Conservation (phyloP, 2,329 filamentous ascomycete genomes). For the Chrysoporthe cubensis region DNA sequence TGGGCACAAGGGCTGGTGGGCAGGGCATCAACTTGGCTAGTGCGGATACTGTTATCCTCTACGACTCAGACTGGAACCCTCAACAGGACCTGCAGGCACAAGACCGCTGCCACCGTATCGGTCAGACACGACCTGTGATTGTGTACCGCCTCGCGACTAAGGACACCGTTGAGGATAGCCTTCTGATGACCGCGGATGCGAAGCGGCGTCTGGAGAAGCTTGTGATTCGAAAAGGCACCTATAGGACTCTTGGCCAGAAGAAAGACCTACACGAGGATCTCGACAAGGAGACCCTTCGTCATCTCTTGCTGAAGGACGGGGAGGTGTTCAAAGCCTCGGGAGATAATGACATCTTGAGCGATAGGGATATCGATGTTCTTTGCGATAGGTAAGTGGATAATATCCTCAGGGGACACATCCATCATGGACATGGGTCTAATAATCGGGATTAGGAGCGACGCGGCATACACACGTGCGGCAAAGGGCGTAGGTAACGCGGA, state of each 20-base stretch:
- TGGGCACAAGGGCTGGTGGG: constrained; percentile 89
- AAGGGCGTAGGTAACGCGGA: constrained; percentile 75
- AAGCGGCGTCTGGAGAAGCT: constrained; percentile 93
- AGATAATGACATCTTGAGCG: constrained; percentile 69
- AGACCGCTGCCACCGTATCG: constrained; percentile 92
- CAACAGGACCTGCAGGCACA: constrained; percentile 97
- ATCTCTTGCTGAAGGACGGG: constrained; percentile 73
- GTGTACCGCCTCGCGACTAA: constrained; percentile 94
- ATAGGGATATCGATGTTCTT: constrained; percentile 76
- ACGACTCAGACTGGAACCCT: constrained; percentile 90
- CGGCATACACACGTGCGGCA: constrained; percentile 71
- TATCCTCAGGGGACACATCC: not conserved
- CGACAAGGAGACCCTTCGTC: constrained; percentile 63
- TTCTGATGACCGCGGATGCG: constrained; percentile 85
- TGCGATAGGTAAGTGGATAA: constrained; percentile 64
- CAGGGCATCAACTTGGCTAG: constrained; percentile 93
- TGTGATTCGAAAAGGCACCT: constrained; percentile 91
- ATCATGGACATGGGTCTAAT: not conserved
- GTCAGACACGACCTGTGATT: constrained; percentile 88
- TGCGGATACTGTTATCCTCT: constrained; percentile 91
- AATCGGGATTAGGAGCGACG: constrained; percentile 50
- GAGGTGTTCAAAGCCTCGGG: constrained; percentile 62
- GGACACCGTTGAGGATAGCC: constrained; percentile 86
- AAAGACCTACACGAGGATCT: constrained; percentile 57
- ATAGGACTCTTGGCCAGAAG: constrained; percentile 70